Percentiles rank a stretch among this genome's conserved stretches.
Evolutionary conservation across 2,329 filamentous ascomycete species (phyloP).

Genomic region (Monascus ruber): DNA sequence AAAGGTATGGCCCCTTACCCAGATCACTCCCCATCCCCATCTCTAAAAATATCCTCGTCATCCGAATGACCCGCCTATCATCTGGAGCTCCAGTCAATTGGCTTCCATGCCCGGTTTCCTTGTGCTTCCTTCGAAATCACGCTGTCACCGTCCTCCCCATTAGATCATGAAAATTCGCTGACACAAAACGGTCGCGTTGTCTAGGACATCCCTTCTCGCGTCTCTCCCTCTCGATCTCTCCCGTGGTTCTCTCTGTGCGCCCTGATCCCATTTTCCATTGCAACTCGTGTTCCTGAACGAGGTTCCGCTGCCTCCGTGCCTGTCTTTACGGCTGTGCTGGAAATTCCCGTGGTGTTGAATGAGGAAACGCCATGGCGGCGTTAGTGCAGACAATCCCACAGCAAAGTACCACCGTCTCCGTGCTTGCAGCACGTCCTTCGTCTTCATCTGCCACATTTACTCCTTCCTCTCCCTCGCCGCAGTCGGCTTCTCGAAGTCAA

Average conservation of each 20-base stretch:
- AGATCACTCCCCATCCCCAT: not conserved
- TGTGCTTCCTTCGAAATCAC: too few species aligned
- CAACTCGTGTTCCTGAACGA: conserved; percentile 7
- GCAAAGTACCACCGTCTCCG: conserved; percentile 60
- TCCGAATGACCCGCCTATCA: too few species aligned
- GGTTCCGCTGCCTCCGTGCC: not conserved
- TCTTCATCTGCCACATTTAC: conserved; percentile 40
- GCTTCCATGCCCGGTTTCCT: too few species aligned
- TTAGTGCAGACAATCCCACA: conserved; percentile 72
- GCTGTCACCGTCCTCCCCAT: too few species aligned
- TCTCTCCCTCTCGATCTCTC: conserved; percentile 9
- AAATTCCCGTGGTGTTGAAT: not conserved
- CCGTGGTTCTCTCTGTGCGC: conserved; percentile 8
- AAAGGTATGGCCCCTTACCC: conserved; percentile 14
- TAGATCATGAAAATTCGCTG: too few species aligned
- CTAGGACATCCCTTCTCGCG: too few species aligned
- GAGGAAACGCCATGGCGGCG: conserved; percentile 59
- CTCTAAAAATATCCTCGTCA: not conserved
- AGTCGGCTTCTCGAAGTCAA: conserved; percentile 30
- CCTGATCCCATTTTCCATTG: conserved; percentile 1
- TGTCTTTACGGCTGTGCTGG: too few species aligned
- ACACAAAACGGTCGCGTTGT: too few species aligned
- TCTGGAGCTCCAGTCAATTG: too few species aligned
- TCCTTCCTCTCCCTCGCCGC: conserved; percentile 18
- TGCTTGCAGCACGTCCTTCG: conserved; percentile 62